These are phyloP conservation scores for Aspergillus ellipticus DNA, from an alignment of 495 filamentous ascomycete genomes.

Conservation along the genomic window DNA sequence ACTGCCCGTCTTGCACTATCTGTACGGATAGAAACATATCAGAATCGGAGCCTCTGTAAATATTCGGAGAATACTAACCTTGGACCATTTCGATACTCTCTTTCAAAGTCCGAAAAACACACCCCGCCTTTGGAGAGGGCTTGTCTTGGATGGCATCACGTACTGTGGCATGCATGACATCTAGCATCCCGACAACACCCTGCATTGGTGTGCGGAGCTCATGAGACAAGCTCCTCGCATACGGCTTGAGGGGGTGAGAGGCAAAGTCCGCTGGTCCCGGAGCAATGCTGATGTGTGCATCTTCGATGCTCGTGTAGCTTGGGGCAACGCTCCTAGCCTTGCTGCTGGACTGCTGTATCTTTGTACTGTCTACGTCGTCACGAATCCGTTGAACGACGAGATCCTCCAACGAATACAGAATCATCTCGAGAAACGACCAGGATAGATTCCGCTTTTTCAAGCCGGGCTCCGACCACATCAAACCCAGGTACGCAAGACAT, in stretches of 20 bases:
- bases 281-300: slow-evolving; percentile 16
- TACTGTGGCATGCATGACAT: slow-evolving; percentile 79
- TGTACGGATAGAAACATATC: slow-evolving; percentile 10
- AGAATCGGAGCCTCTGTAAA: neutral
- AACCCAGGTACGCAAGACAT: slow-evolving; percentile 70
- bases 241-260: slow-evolving; percentile 69
- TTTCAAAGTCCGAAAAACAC: slow-evolving; percentile 61
- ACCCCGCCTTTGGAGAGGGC: slow-evolving; percentile 44
- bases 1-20: slow-evolving; percentile 76
- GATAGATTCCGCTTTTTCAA: slow-evolving; percentile 52
- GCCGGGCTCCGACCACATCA: slow-evolving; percentile 69
- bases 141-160: slow-evolving; percentile 62
- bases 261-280: slow-evolving; percentile 33
- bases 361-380: slow-evolving; percentile 43
- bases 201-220: slow-evolving; percentile 83
- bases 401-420: slow-evolving; percentile 74
- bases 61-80: slow-evolving; percentile 17
- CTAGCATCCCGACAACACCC: slow-evolving; percentile 79
- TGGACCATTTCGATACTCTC: slow-evolving; percentile 76
- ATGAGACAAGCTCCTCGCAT: slow-evolving; percentile 74
- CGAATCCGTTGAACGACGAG: slow-evolving; percentile 59
- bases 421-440: slow-evolving; percentile 71
- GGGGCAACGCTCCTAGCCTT: slow-evolving; percentile 16
- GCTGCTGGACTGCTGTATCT: slow-evolving; percentile 14
- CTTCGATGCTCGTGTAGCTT: slow-evolving; percentile 34